Percentiles rank a stretch among this genome's conserved stretches.
Evolutionary conservation across 345 rosid species (phyloP).

Genomic region (Salix suchowensis): DNA sequence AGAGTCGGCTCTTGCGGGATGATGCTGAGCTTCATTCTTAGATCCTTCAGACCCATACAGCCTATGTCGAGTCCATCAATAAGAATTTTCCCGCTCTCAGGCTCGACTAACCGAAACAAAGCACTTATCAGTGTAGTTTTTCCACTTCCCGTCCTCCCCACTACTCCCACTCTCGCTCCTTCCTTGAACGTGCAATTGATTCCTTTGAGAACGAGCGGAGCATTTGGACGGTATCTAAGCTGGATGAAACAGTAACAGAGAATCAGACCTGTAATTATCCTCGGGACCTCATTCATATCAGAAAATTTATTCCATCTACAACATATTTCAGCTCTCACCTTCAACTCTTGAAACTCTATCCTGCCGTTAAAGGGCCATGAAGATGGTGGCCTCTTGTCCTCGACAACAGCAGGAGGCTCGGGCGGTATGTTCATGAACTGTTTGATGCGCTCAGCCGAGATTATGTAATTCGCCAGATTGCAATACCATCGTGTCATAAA

Average conservation of each 20-base stretch:
- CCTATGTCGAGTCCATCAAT: constrained; percentile 76
- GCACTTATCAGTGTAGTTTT: constrained; percentile 86
- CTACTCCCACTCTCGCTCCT: constrained; percentile 68
- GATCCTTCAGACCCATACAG: constrained; percentile 69
- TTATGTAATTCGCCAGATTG: constrained; percentile 26
- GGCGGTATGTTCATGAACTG: constrained; percentile 32
- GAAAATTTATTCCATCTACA: neutral
- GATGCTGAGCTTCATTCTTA: constrained; percentile 86
- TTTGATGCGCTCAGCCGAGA: constrained; percentile 33
- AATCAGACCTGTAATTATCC: neutral
- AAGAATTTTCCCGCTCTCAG: constrained; percentile 59
- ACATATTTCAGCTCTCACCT: neutral
- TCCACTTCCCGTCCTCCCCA: constrained; percentile 92
- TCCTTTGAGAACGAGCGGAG: constrained; percentile 33
- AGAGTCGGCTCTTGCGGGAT: constrained; percentile 96
- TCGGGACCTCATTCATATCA: too few species aligned
- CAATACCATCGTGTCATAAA: constrained; percentile 23
- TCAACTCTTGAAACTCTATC: constrained; percentile 23
- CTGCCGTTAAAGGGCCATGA: constrained; percentile 30
- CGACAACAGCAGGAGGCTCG: constrained; percentile 25
- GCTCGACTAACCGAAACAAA: constrained; percentile 80
- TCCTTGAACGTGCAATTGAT: constrained; percentile 34
- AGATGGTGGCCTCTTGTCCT: constrained; percentile 20
- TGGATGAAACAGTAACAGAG: neutral
- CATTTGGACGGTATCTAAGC: constrained; percentile 31